A percentile compares a stretch with the other conserved stretches of the same genome.
phyloP scores from a whole-genome alignment of 495 filamentous ascomycete genomes.

The Saxophila tyrrhenica region DNA sequence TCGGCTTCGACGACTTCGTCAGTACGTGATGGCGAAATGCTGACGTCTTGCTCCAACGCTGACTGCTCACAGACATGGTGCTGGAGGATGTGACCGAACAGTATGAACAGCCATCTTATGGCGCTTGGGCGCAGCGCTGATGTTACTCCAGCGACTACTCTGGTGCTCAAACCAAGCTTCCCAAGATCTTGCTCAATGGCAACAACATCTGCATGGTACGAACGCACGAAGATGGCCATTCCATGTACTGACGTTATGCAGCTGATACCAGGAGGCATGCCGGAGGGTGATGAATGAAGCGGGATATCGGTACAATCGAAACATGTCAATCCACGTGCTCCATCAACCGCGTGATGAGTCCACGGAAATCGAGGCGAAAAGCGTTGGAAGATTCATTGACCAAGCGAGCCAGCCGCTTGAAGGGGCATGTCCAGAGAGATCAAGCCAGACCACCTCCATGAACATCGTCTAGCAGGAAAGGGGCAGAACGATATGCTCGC shows the following conservation, averaged over 20 bases:
- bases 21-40: constrained; percentile 52
- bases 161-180: constrained; percentile 71
- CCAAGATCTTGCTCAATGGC: constrained; percentile 92
- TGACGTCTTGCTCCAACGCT: neutral
- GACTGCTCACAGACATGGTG: constrained; percentile 68
- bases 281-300: constrained; percentile 4
- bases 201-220: constrained; percentile 99
- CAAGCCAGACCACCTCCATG: no score
- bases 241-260: neutral
- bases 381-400: no score
- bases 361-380: no score
- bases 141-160: constrained; percentile 61
- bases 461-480: no score
- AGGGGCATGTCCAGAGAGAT: no score
- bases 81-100: constrained; percentile 95
- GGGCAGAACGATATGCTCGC: no score
- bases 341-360: no score
- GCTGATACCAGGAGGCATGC: constrained; percentile 15
- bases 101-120: constrained; percentile 43
- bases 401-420: no score
- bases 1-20: constrained; percentile 98
- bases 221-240: neutral
- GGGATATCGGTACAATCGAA: neutral
- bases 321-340: no score
- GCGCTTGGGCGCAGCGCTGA: neutral